Evolutionary conservation across 129 eudicot genomes (phyloP), one percentile per base, ranked within the genome.

Genomic region (Glebionis coronaria): DNA sequence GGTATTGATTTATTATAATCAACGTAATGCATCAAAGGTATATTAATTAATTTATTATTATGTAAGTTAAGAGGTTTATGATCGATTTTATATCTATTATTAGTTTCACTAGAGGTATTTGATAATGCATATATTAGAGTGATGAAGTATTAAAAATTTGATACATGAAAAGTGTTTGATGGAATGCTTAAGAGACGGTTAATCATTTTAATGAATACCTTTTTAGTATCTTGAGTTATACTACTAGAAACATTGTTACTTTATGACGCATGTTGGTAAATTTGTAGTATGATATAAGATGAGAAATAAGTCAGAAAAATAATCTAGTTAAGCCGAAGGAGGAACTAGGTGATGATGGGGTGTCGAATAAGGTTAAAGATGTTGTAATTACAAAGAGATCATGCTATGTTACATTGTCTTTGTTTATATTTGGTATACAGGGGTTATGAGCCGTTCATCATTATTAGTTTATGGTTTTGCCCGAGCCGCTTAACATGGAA

Each of bases 401-500:
- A 56, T 42, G 81, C 1, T 82, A 76, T 73, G 87, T 51, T 74
- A 65, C 88, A 40, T 61, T 92, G 56, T 72, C 90, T 31, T 64
- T 88, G 79, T 78, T 85, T 78, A 84, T 82, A 59, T 58, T 88
- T 72, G 58, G 73, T 25, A 42, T 72, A 50, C 81, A 88, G 64
- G 90, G 98, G 40, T 55, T 81, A 54, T 88, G 87, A 91, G 86
- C 81, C 49, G 95, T 92, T 73, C 70, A 92, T 79, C 89, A 80
- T 18, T 86, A 88, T 72, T 95, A 92, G 77, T 88, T 79, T 67
- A 84, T 79, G 73, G 65, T 10, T 67, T 63, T 92, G 67, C 98
- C 98, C 0, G 65, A 38, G 8, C 90, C 98, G 4, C 76, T 92
- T 53, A 70, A 80, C 11, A 81, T 70, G 11, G 67, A 88, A 62